These are phyloP conservation scores for Durio zibethinus DNA, from an alignment of 345 rosid species.

Conservation along the genomic window DNA sequence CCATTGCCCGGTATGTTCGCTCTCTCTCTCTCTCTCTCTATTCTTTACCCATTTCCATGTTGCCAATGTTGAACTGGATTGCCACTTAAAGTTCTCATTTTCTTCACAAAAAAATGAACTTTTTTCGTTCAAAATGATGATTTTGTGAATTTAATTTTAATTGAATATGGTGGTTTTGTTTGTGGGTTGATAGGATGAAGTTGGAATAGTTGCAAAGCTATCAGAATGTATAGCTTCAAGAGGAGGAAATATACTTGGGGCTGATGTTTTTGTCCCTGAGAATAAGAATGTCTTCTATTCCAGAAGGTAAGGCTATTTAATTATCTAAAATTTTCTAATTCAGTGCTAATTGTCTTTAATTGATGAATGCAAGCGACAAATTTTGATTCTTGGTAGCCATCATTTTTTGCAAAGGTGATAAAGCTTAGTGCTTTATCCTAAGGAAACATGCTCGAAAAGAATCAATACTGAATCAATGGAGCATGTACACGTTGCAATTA, in stretches of 20 bases:
- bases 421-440: background rate
- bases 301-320: constrained; percentile 52
- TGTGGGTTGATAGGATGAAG: constrained; percentile 49
- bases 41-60: background rate
- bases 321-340: background rate
- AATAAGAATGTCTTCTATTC: constrained; percentile 80
- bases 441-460: background rate
- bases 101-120: background rate
- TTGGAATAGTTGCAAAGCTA: constrained; percentile 86
- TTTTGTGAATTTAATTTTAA: background rate
- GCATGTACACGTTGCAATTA: background rate
- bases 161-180: background rate
- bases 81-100: background rate
- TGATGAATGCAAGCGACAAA: background rate
- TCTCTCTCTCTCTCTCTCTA: background rate
- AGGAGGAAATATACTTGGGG: constrained; percentile 87
- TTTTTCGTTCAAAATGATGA: background rate
- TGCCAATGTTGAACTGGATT: background rate
- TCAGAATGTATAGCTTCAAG: constrained; percentile 91
- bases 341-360: background rate
- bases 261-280: constrained; percentile 87
- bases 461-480: background rate
- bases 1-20: constrained; percentile 73
- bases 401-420: background rate
- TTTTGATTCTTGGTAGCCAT: background rate